phyloP scores from a whole-genome alignment of 1,284 basidiomycete genomes.

The Sanghuangporus baumii region DNA sequence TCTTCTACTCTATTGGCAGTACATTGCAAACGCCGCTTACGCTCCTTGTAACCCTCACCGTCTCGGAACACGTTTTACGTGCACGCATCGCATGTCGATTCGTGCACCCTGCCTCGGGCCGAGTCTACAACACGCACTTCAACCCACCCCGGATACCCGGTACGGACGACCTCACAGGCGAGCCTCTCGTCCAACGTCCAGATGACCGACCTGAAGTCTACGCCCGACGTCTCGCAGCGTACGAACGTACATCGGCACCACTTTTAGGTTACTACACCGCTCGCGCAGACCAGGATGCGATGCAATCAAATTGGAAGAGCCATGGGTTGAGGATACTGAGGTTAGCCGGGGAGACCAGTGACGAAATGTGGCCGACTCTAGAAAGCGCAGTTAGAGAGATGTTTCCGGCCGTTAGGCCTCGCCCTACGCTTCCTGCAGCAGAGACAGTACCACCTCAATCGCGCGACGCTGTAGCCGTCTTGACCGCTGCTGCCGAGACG shows the following conservation, averaged over 20 bases:
- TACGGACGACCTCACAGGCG: constrained; percentile 89
- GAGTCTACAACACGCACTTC: constrained; percentile 91
- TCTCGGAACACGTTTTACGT: constrained; percentile 87
- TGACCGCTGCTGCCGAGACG: constrained; percentile 8
- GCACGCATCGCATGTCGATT: constrained; percentile 89
- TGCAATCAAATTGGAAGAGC: constrained; percentile 84
- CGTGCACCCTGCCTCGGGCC: constrained; percentile 89
- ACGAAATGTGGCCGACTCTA: constrained; percentile 90
- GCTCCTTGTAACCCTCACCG: constrained; percentile 87
- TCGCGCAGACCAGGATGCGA: constrained; percentile 69
- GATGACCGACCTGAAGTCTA: constrained; percentile 82
- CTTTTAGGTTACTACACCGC: constrained; percentile 14
- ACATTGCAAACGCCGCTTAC: constrained; percentile 61
- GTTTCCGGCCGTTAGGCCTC: constrained; percentile 54
- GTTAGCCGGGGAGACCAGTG: constrained; percentile 78
- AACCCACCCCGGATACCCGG: constrained; percentile 87
- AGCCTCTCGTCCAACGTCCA: constrained; percentile 82
- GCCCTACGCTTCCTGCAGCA: constrained; percentile 18
- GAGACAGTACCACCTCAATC: not conserved
- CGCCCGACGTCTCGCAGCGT: not conserved
- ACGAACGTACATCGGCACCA: constrained; percentile 7
- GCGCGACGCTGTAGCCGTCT: constrained; percentile 5
- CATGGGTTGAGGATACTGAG: constrained; percentile 59
- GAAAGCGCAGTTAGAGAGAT: constrained; percentile 52
- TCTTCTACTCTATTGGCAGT: constrained; percentile 30